phyloP scores from a whole-genome alignment of 73 alveolate species.

The Tetrahymena malaccensis region DNA sequence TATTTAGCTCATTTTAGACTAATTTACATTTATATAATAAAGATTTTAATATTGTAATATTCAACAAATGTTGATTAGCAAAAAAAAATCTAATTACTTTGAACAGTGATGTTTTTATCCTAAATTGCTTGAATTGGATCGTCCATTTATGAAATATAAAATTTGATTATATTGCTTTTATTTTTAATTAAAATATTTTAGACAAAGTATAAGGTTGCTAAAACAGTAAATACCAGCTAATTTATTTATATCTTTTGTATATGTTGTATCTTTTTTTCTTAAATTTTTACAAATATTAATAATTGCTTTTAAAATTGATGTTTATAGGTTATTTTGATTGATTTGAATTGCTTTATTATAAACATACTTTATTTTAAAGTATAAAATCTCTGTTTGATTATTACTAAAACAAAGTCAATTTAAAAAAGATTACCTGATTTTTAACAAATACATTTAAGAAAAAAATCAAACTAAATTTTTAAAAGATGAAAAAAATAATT shows the following conservation, averaged over 20 bases:
- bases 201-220: neutral
- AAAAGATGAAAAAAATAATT: neutral
- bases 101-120: neutral
- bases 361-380: neutral
- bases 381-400: neutral
- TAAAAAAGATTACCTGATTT: neutral
- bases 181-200: neutral
- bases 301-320: neutral
- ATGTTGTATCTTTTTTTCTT: neutral
- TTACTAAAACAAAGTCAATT: neutral
- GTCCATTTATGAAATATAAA: neutral
- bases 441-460: neutral
- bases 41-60: neutral
- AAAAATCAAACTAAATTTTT: neutral
- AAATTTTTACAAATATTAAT: neutral
- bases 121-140: neutral
- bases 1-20: neutral
- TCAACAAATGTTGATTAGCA: neutral
- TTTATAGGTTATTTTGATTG: neutral
- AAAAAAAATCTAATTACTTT: neutral
- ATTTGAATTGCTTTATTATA: neutral
- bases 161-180: neutral
- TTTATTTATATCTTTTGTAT: too few species aligned
- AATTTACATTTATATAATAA: neutral
- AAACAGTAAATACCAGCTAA: neutral